Evolutionary conservation across 352 stramenopile species (phyloP).

Genomic region (Phytophthora lateralis): DNA sequence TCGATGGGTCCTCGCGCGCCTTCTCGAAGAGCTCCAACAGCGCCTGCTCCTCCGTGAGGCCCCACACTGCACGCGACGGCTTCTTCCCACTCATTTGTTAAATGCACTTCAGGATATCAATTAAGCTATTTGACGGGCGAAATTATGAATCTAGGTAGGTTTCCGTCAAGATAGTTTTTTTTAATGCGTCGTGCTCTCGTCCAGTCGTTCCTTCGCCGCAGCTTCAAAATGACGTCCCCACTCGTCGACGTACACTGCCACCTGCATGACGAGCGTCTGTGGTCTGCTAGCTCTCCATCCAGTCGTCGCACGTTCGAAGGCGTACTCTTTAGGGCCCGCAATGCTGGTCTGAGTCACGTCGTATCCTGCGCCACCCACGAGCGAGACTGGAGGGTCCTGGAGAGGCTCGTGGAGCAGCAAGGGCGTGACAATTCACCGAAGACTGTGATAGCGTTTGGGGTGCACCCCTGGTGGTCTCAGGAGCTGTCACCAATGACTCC

Average conservation of each 20-base stretch:
- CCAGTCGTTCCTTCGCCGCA: conserved; percentile 7
- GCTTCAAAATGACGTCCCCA: conserved; percentile 21
- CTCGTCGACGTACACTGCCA: conserved; percentile 77
- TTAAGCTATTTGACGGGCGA: conserved; percentile 19
- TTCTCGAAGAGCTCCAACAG: conserved; percentile 43
- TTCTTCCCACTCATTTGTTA: conserved; percentile 32
- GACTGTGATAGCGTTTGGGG: conserved; percentile 65
- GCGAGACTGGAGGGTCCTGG: conserved; percentile 59
- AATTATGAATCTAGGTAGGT: conserved; percentile 18
- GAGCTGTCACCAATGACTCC: conserved; percentile 14
- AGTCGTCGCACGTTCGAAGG: conserved; percentile 27
- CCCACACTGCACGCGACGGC: conserved; percentile 32
- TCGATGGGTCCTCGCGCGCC: conserved; percentile 30
- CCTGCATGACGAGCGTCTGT: conserved; percentile 60
- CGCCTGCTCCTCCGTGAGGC: conserved; percentile 25
- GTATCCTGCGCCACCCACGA: conserved; percentile 70
- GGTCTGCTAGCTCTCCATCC: conserved; percentile 13
- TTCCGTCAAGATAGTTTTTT: background rate
- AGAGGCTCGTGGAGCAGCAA: conserved; percentile 41
- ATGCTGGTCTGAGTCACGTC: conserved; percentile 49
- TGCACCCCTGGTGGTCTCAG: conserved; percentile 79
- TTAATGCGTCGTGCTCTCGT: background rate
- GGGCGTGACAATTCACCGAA: conserved; percentile 5
- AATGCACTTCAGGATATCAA: conserved; percentile 12
- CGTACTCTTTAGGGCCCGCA: conserved; percentile 45